Evolutionary conservation across 1,284 basidiomycete species (phyloP), one percentile per base, ranked within the genome.

Genomic region (Cutaneotrichosporon sp.): DNA sequence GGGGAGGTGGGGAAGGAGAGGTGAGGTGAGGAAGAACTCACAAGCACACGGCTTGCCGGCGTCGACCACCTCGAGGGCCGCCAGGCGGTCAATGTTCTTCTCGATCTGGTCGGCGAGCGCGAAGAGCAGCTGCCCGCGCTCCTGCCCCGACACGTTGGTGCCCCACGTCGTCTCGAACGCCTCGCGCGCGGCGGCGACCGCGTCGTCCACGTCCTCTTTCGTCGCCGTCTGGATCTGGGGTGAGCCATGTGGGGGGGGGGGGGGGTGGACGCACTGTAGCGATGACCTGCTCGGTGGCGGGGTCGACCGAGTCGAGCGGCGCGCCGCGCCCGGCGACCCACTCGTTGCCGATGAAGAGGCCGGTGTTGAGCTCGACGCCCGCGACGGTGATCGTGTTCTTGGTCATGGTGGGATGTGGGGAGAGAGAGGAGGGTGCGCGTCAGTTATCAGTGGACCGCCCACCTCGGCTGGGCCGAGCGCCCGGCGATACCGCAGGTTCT

Each of bases 61-160:
- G 79, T 93, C 91, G 54, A 92, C 80, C 56, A 69, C 68, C 76
- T 92, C 91, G 54, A 92, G 83, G 72, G 89, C 89, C 5, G 87
- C 89, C 22, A 92, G 84, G 64, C 85, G 45, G 27, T 60, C 62
- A 25, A 85, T 82, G 77, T 95, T 87, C 66, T 87, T 84, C 79
- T 97, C 94, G 66, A 97, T 90, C 67, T 94, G 84, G 75, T 95
- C 92, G 50, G 95, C 94, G 54, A 97, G 86, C 75, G 89, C 90
- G 81, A 89, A 86, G 45, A 95, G 81, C 50, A 95, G 64, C 60
- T 13, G 85, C 31, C 90, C 87, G 59, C 95, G 86, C 78, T 92
- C 87, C 59, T 87, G 85, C 20, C 53, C 47, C 18, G 91, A 87
- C 57, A 90, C 85, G 68, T 92, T 91, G 43, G 59, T 60, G 18